A percentile compares a stretch with the other conserved stretches of the same genome.
Conservation (phyloP, 2,329 filamentous ascomycete species). For the Trichoderma pleuroti region DNA sequence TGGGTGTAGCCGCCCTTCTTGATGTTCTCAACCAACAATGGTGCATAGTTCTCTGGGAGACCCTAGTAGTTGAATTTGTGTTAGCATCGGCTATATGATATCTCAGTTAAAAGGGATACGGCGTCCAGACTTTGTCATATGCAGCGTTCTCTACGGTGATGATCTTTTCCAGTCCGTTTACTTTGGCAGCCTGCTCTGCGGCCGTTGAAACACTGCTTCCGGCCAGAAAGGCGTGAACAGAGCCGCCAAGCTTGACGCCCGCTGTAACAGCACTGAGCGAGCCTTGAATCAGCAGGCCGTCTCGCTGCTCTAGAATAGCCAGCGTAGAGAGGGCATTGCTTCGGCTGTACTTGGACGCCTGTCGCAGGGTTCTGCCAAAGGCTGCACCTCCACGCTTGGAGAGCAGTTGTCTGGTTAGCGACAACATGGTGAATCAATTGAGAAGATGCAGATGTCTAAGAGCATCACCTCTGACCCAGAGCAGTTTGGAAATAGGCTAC, state of each 20-base stretch:
- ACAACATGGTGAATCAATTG: slow-evolving; percentile 6
- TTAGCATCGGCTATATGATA: not conserved
- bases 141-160: slow-evolving; percentile 82
- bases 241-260: slow-evolving; percentile 78
- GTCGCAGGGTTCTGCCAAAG: slow-evolving; percentile 2
- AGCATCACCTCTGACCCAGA: slow-evolving; percentile 1
- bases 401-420: slow-evolving; percentile 4
- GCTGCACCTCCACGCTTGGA: slow-evolving; percentile 9
- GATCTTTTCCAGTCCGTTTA: slow-evolving; percentile 87
- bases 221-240: slow-evolving; percentile 73
- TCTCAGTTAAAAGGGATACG: not conserved
- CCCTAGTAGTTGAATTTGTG: slow-evolving; percentile 49
- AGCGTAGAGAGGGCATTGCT: slow-evolving; percentile 40
- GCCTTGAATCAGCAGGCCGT: slow-evolving; percentile 78
- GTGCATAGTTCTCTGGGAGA: slow-evolving; percentile 90
- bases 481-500: slow-evolving; percentile 2
- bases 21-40: slow-evolving; percentile 90
- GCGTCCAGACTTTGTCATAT: slow-evolving; percentile 76
- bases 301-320: slow-evolving; percentile 86
- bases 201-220: slow-evolving; percentile 71
- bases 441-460: not conserved
- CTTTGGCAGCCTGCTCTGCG: slow-evolving; percentile 82
- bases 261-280: slow-evolving; percentile 85
- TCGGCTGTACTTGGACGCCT: slow-evolving; percentile 2
- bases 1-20: slow-evolving; percentile 94